Evolutionary conservation across 768 basidiomycete genomes (phyloP).

Genomic region (Boletus rufocinnamomeus): DNA sequence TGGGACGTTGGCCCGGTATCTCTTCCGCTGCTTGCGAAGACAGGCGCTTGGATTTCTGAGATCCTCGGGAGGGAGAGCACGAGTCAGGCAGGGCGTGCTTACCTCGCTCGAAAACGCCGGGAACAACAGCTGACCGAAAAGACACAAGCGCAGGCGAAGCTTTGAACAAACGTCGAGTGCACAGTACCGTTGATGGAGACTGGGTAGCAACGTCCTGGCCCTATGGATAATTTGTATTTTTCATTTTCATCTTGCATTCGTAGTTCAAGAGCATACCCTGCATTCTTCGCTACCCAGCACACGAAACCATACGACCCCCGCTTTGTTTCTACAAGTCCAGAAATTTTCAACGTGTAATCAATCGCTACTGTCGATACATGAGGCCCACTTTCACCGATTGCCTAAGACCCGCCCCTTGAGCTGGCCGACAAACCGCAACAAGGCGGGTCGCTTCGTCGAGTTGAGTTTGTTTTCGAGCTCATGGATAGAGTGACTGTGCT

Average conservation of each 20-base stretch:
- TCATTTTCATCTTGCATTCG: neutral
- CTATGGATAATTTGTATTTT: neutral
- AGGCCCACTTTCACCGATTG: neutral
- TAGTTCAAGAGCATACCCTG: neutral
- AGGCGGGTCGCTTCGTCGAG: neutral
- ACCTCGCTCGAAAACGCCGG: constrained; percentile 51
- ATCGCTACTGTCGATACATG: neutral
- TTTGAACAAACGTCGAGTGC: neutral
- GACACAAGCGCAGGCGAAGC: constrained; percentile 7
- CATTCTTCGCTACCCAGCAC: neutral
- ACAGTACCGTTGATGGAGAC: neutral
- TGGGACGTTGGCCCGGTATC: constrained; percentile 47
- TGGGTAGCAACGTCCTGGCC: neutral
- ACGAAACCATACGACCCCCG: neutral
- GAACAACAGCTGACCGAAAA: constrained; percentile 31
- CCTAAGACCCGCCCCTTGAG: neutral
- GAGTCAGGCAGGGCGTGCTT: constrained; percentile 76
- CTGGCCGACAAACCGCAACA: neutral
- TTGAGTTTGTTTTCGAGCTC: neutral
- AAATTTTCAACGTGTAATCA: neutral
- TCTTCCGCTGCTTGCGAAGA: constrained; percentile 67
- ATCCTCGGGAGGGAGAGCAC: constrained; percentile 65
- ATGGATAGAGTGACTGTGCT: no score
- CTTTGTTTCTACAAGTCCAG: neutral
- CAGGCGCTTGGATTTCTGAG: constrained; percentile 82